These are phyloP conservation scores for Vachellia collinsii DNA, from an alignment of 306 rosid species.

Conservation along the genomic window DNA sequence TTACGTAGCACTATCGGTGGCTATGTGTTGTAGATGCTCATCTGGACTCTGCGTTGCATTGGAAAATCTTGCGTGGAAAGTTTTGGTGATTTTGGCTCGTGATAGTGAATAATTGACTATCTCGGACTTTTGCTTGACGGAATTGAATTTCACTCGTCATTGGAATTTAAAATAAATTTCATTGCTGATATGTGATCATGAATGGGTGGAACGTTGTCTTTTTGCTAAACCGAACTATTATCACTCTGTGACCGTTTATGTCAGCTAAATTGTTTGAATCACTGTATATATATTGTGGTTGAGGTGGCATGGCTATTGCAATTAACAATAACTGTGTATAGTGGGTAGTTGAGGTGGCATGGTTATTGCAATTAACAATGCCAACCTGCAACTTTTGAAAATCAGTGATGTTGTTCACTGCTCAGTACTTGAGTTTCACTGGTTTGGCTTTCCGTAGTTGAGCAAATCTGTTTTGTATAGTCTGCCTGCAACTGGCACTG, in stretches of 20 bases:
- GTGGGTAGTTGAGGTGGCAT: not conserved
- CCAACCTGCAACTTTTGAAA: not conserved
- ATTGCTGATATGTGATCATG: not conserved
- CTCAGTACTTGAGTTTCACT: not conserved
- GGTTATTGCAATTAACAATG: not conserved
- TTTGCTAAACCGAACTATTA: not conserved
- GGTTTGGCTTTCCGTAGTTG: not conserved
- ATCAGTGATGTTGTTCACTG: not conserved
- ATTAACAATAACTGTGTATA: not conserved
- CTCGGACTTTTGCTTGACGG: slow-evolving; percentile 26
- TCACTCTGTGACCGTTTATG: not conserved
- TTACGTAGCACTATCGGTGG: not conserved
- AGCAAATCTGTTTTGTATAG: not conserved
- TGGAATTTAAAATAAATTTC: not conserved
- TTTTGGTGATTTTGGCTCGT: slow-evolving; percentile 22
- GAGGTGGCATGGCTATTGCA: not conserved
- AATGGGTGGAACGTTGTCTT: not conserved
- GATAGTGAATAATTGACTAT: slow-evolving; percentile 30
- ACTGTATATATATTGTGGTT: not conserved
- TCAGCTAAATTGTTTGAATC: not conserved
- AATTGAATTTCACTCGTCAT: slow-evolving; percentile 8
- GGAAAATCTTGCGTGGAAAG: not conserved
- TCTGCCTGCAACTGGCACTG: slow-evolving; percentile 6
- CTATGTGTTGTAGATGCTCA: not conserved
- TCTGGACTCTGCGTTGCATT: slow-evolving; percentile 23